These are phyloP conservation scores for Xylaria sp. DNA, from an alignment of 2,329 filamentous ascomycete genomes.

Conservation along the genomic window DNA sequence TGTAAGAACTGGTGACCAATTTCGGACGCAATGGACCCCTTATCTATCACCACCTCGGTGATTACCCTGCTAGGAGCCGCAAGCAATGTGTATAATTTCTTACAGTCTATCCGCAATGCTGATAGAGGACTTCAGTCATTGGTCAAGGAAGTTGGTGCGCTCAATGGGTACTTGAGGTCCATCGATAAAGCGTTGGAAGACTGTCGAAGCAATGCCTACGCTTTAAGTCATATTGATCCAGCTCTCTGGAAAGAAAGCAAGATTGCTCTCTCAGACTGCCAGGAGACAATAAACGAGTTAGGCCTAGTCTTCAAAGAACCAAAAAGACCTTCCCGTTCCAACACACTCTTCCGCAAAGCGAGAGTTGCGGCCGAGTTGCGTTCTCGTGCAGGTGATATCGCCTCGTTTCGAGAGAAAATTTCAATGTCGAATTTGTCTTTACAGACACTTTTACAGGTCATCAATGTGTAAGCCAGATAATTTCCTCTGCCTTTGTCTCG, in stretches of 20 bases:
- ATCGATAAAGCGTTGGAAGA: constrained; percentile 26
- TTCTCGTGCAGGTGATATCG: constrained; percentile 27
- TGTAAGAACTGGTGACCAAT: not conserved
- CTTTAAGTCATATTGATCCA: constrained; percentile 26
- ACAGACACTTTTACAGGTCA: constrained; percentile 28
- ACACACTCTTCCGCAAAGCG: constrained; percentile 24
- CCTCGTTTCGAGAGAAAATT: constrained; percentile 30
- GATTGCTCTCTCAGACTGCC: constrained; percentile 27
- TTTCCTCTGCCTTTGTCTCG: not conserved
- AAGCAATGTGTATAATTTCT: constrained; percentile 22
- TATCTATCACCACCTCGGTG: constrained; percentile 29
- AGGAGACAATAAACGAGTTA: constrained; percentile 23
- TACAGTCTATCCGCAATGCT: constrained; percentile 27
- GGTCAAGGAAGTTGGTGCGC: constrained; percentile 21
- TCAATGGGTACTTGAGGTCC: constrained; percentile 23
- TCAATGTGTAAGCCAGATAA: constrained; percentile 24
- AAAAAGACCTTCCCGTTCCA: constrained; percentile 23
- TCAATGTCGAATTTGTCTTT: constrained; percentile 29
- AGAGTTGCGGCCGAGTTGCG: constrained; percentile 27
- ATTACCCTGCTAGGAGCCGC: constrained; percentile 25
- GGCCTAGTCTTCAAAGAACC: constrained; percentile 18
- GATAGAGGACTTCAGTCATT: constrained; percentile 23
- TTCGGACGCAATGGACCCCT: constrained; percentile 24
- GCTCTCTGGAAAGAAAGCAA: constrained; percentile 30
- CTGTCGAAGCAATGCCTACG: constrained; percentile 22